Conservation (phyloP, 306 rosid species). For the Lathyrus aphaca region DNA sequence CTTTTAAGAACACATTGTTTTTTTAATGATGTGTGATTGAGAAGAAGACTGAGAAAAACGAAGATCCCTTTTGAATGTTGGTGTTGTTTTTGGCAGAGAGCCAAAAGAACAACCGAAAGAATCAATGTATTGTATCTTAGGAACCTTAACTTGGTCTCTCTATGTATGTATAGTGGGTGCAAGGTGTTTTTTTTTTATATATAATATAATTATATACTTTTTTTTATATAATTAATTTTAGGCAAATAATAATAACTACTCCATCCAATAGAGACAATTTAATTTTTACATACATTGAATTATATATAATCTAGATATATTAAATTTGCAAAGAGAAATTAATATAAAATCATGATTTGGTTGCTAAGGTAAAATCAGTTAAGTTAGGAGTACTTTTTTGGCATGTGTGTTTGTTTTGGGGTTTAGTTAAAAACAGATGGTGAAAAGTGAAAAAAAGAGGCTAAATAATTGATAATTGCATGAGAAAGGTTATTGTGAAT, state of each 20-base stretch:
- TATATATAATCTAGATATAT: too few species aligned
- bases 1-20: conserved; percentile 45
- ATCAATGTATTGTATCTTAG: conserved; percentile 5
- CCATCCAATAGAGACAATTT: too few species aligned
- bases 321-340: too few species aligned
- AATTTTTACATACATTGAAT: too few species aligned
- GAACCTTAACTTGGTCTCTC: not conserved
- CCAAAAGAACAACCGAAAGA: conserved; percentile 31
- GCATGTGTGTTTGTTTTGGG: conserved; percentile 24
- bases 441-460: not conserved
- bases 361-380: conserved; percentile 37
- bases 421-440: conserved; percentile 10
- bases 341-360: not conserved
- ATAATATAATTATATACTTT: not conserved
- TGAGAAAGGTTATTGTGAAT: conserved; percentile 33
- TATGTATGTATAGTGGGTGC: not conserved
- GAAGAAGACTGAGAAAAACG: conserved; percentile 16
- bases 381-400: conserved; percentile 30
- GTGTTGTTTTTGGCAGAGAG: conserved; percentile 33
- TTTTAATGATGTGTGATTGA: conserved; percentile 60
- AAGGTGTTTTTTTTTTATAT: not conserved
- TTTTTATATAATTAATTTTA: not conserved
- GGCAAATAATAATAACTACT: too few species aligned
- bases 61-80: conserved; percentile 29
- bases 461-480: not conserved